These are phyloP conservation scores for Sarcomyxa edulis DNA, from an alignment of 768 basidiomycete species.

Conservation along the genomic window DNA sequence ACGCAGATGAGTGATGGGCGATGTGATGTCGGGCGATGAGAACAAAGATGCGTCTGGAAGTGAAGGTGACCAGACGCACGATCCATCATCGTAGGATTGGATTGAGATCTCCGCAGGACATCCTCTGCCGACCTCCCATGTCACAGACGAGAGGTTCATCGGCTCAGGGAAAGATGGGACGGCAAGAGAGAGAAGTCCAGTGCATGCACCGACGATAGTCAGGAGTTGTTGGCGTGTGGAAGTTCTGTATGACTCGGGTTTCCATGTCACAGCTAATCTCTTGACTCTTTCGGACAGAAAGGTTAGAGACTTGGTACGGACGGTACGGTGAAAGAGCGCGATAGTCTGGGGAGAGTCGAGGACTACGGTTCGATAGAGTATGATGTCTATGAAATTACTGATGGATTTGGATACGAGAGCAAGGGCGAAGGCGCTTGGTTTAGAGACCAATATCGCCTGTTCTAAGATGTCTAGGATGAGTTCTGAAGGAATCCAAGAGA, in stretches of 20 bases:
- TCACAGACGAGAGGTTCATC: constrained; percentile 12
- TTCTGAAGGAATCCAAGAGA: constrained; percentile 32
- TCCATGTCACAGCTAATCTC: constrained; percentile 28
- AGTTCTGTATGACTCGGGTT: constrained; percentile 12
- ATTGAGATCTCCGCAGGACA: constrained; percentile 22
- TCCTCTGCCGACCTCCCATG: no score
- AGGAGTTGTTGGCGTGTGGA: constrained; percentile 14
- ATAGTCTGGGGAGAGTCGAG: constrained; percentile 23
- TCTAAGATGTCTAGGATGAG: constrained; percentile 31
- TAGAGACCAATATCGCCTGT: constrained; percentile 21
- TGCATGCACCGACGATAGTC: constrained; percentile 26
- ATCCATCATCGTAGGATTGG: constrained; percentile 20
- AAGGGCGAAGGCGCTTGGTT: constrained; percentile 25
- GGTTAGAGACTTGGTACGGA: constrained; percentile 16
- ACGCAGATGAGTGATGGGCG: constrained; percentile 30
- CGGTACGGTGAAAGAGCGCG: constrained; percentile 30
- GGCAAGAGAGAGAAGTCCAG: constrained; percentile 24
- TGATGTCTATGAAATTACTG: constrained; percentile 22
- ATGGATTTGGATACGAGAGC: constrained; percentile 26
- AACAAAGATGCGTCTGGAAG: constrained; percentile 12
- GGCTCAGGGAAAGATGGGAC: constrained; percentile 19
- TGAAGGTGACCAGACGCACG: constrained; percentile 5
- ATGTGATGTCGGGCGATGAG: no score
- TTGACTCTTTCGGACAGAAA: constrained; percentile 28
- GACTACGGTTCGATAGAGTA: constrained; percentile 34